Conservation (phyloP, 495 filamentous ascomycete species). For the Aspergillus funiculosus region DNA sequence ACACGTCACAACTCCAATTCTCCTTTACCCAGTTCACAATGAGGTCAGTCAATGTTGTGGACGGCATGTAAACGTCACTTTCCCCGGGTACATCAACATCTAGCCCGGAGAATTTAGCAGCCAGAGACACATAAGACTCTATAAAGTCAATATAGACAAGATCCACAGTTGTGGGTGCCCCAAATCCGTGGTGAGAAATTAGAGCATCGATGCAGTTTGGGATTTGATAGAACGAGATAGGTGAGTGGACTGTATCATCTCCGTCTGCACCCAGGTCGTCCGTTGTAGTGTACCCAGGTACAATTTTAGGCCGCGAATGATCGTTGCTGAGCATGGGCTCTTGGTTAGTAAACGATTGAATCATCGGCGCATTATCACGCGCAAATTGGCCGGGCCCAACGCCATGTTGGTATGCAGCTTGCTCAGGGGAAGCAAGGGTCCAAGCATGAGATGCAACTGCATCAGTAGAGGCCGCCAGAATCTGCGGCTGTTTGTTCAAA, state of each 20-base stretch:
- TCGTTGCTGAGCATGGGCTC: conserved; percentile 21
- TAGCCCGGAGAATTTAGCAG: conserved; percentile 61
- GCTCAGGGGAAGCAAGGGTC: conserved; percentile 38
- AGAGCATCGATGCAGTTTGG: conserved; percentile 76
- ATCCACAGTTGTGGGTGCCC: conserved; percentile 64
- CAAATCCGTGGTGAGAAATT: conserved; percentile 44
- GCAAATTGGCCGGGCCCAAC: neutral
- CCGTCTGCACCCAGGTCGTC: conserved; percentile 84
- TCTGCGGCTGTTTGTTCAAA: conserved; percentile 64
- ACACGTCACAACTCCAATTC: conserved; percentile 57
- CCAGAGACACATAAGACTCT: conserved; percentile 67
- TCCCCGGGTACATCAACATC: conserved; percentile 48
- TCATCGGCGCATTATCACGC: neutral
- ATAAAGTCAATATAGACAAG: conserved; percentile 90
- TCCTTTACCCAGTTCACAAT: conserved; percentile 71
- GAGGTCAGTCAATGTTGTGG: conserved; percentile 63
- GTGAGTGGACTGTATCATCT: conserved; percentile 80
- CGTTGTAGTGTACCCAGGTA: conserved; percentile 80
- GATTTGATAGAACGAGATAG: conserved; percentile 66
- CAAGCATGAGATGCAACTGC: conserved; percentile 11
- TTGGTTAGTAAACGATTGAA: conserved; percentile 16
- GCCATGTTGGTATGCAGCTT: conserved; percentile 20
- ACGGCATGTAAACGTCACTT: conserved; percentile 59
- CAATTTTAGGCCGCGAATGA: conserved; percentile 32
- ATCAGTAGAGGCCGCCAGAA: conserved; percentile 35